A percentile compares a stretch with the other conserved stretches of the same genome.
Conservation (phyloP, 164 flowering plant species). For the Protea cynaroides region DNA sequence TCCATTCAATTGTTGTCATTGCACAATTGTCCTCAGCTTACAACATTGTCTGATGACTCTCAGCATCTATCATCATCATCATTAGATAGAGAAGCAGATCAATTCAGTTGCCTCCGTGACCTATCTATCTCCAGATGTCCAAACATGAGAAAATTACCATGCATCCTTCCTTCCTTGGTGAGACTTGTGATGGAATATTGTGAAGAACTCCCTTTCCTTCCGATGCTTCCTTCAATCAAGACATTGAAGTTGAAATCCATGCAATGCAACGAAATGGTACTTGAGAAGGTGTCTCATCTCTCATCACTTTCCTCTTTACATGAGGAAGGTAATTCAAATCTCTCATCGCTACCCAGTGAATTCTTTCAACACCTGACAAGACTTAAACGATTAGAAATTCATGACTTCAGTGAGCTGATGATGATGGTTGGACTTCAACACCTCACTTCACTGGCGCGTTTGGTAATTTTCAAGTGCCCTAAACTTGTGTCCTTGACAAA, state of each 20-base stretch:
- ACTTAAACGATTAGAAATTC: not conserved
- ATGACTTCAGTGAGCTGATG: too few relatives aligned
- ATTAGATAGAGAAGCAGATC: too few relatives aligned
- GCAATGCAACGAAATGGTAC: not conserved
- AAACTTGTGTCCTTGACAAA: too few relatives aligned
- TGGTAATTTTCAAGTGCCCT: too few relatives aligned
- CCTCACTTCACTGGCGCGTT: too few relatives aligned
- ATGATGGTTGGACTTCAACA: too few relatives aligned
- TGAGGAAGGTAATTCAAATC: too few relatives aligned
- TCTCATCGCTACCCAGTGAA: not conserved
- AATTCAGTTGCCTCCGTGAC: not conserved
- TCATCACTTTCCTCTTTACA: not conserved
- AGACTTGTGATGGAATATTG: slow-evolving; percentile 11
- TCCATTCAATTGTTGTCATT: too few relatives aligned
- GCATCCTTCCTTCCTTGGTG: slow-evolving; percentile 3
- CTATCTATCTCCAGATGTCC: not conserved
- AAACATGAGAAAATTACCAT: not conserved
- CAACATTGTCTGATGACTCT: too few relatives aligned
- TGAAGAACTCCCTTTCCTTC: not conserved
- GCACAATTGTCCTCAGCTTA: too few relatives aligned
- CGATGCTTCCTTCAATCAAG: not conserved
- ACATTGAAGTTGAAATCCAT: not conserved
- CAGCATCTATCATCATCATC: too few relatives aligned
- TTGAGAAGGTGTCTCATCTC: not conserved
- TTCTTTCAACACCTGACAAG: not conserved